Evolutionary conservation across 2,329 filamentous ascomycete species (phyloP), one percentile per base, ranked within the genome.

Genomic region (Bipolaris oryzae): DNA sequence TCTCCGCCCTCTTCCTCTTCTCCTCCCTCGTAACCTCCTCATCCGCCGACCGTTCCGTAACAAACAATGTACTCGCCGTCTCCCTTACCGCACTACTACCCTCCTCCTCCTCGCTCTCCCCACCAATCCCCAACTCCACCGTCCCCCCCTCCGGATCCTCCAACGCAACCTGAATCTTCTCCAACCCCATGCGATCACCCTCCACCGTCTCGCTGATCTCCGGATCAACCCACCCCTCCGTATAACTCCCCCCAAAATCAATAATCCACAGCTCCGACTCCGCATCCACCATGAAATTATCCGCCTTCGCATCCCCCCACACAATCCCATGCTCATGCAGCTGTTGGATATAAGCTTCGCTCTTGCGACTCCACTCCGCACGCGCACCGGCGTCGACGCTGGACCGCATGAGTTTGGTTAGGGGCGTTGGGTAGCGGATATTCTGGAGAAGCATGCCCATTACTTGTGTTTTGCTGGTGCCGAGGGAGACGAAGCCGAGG

Each of bases 211-310:
- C 73, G 21, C 66, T 65, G 37, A 76, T 64, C 38, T 78, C 72
- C 37, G 73, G 58, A 54, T 77, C 74, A 6, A 79, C 73, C 77
- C 76, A 79, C 13, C 76, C 75, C n/a, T 74, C 55, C 3, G 76
- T 77, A 50, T 72, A 77, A 35, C 76, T 74, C 28, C 76, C 76
- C 1, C 73, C 75, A 57, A 80, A 78, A 61, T 76, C 76, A 53
- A 78, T 75, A 16, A 79, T 68, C 75, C 72, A 78, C 38, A 73
- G 70, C 35, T 68, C 61, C 52, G 79, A 68, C 44, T 74, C 39
- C 20, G 56, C 62, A 57, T 79, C 75, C 34, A 80, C 72, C 51
- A 79, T 61, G 53, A 80, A 70, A 38, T 79, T 78, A 41, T 69
- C 65, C 25, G 67, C 62, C 38, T 72, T 72, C 2, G 63, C 66